Evolutionary conservation across 371 early-diverging fungal genomes (phyloP), one percentile per base, ranked within the genome.

Genomic region (Nematocida displodere): DNA sequence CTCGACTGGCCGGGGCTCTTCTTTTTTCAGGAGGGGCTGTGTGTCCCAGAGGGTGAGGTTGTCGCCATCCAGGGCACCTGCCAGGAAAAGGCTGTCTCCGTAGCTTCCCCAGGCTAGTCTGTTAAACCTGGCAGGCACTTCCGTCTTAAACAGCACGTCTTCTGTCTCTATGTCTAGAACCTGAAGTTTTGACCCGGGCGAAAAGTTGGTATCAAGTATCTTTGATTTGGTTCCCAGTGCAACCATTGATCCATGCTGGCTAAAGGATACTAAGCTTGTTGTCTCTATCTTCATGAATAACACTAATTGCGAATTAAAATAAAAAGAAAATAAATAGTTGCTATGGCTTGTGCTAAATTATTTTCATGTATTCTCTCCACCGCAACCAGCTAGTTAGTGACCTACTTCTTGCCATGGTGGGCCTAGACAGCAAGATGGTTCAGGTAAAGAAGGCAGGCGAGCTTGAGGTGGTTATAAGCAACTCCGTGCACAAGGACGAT

Each of bases 141-240:
- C 78, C 44, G 54, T 77, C 28, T 48, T 77, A 33, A 71, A 71
- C 4, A 77, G 26, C 5, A 54, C 52, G 40, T 77, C 71, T 37
- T 68, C 62, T n/a, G 62, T 68, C 5, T 54, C 78, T 33, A 77
- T 64, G 42, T 81, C 58, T 49, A 55, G 49, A 20, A 84, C 50
- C 40, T 79, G 54, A 20, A 84, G 42, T 54, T 82, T 80, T 15
- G 80, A 78, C 2, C 64, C 68, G 5, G 76, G 56, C 7, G 82
- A 81, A 55, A 82, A 84, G 31, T 78, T 78, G 7, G 80, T 54
- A 59, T 84, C 83, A 53, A 84, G 79, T 26, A 82, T 65, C 64
- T 82, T 84, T 34, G 82, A 67, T 63, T 82, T 84, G 17, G 81
- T 83, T 42, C 79, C 84, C 47, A 82, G 54, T 29, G 81, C 84